Base-by-base conservation (phyloP, 805 yeast species). In the Lachancea fermentati region DNA sequence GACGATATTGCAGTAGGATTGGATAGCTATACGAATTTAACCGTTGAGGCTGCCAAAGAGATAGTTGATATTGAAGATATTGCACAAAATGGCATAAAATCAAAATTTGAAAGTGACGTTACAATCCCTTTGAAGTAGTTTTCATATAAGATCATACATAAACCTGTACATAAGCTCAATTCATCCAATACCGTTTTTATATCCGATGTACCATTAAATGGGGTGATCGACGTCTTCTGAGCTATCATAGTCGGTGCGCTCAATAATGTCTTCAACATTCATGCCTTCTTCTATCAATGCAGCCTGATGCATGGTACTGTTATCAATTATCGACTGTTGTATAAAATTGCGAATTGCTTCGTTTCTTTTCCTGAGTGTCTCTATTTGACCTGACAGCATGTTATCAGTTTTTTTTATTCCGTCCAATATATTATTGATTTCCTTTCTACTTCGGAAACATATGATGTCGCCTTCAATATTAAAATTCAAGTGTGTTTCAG, bases 1-100 rank as follows among this genome's bases (percentile, higher is more conserved):
- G 99, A 93, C 65, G 89, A 93, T 60, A 74, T 91, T 28, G 95
- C 83, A 0, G 76, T 89, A 28, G 95, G 95, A 0, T 58, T 70
- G n/a, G 65, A 69, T 14, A 61, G 65, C 2, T 72, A 72, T 47
- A 78, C 75, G 8, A 75, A 75, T 31, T 68, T 93, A 49, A 85
- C 97, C 1, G 77, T 74, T 6, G 91, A 83, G 47, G 91, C 96
- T 22, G 82, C 79, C 3, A 93, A 93, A 60, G 97, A 91, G 58
- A 72, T 91, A 25, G 74, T 55, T 1, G 97, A 91, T 51, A 77
- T 91, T 33, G 96, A 89, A 59, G 63, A 68, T 28, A 69, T 83
- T 38, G 82, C 86, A 31, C 60, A 66, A 28, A 62, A 67, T 54
- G 91, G 89, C 1, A 74, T 73, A 4, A 71, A 82, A 3, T 73